Percentiles rank a stretch among this genome's conserved stretches.
Conservation (phyloP, 352 stramenopile species). For the Phytophthora tentaculata region DNA sequence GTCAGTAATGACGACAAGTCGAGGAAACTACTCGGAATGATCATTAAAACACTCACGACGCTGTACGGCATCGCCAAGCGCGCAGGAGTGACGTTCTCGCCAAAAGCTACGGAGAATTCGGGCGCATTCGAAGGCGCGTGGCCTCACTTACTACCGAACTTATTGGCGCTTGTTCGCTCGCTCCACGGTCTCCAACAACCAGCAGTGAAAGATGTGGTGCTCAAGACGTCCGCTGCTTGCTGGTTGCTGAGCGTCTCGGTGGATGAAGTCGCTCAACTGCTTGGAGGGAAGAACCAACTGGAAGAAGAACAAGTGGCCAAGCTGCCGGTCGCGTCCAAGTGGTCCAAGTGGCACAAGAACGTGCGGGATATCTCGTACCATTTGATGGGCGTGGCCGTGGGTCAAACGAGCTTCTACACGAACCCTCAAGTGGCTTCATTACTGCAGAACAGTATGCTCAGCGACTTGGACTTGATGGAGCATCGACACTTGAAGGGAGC, state of each 20-base stretch:
- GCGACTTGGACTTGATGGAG: conserved; percentile 68
- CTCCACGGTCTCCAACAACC: conserved; percentile 66
- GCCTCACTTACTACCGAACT: conserved; percentile 75
- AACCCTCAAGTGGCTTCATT: conserved; percentile 49
- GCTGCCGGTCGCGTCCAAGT: conserved; percentile 53
- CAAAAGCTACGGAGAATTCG: conserved; percentile 27
- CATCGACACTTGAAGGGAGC: conserved; percentile 75
- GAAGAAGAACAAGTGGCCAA: conserved; percentile 73
- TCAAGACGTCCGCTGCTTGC: conserved; percentile 64
- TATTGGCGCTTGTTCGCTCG: conserved; percentile 62
- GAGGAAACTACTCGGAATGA: conserved; percentile 55
- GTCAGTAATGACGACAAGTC: conserved; percentile 43
- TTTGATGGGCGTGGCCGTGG: conserved; percentile 68
- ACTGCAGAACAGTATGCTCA: conserved; percentile 72
- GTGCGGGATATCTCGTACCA: conserved; percentile 82
- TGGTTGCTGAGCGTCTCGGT: conserved; percentile 76
- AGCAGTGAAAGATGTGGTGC: conserved; percentile 53
- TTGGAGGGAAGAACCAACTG: conserved; percentile 76
- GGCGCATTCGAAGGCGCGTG: conserved; percentile 63
- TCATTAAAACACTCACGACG: conserved; percentile 80
- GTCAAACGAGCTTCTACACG: conserved; percentile 58
- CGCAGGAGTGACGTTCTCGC: conserved; percentile 34
- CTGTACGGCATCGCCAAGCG: conserved; percentile 82
- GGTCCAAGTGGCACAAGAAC: conserved; percentile 86
- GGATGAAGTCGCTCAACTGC: conserved; percentile 76